These are phyloP conservation scores for Leccinum boreale DNA, from an alignment of 768 basidiomycete genomes.

Conservation along the genomic window DNA sequence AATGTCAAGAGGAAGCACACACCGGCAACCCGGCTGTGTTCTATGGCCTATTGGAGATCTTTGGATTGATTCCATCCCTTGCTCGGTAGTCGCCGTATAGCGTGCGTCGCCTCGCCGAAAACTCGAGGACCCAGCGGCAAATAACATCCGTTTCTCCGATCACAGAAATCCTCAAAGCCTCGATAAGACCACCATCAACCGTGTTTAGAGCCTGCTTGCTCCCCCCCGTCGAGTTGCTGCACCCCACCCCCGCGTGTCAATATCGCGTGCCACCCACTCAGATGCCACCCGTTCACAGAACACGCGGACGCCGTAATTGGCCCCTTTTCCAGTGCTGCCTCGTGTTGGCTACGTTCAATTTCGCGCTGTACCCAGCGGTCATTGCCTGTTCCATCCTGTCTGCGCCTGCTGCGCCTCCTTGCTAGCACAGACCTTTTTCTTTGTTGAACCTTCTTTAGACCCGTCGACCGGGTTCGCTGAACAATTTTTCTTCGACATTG, in stretches of 20 bases:
- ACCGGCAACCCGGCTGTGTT: background rate
- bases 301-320: slow-evolving; percentile 17
- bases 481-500: background rate
- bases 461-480: background rate
- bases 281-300: background rate
- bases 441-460: background rate
- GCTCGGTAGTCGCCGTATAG: background rate
- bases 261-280: slow-evolving; percentile 10
- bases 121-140: background rate
- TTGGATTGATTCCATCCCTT: background rate
- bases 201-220: background rate
- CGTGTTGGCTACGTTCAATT: slow-evolving; percentile 25
- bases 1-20: background rate
- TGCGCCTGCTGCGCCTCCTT: slow-evolving; percentile 23
- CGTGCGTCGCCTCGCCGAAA: background rate
- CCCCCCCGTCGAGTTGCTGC: background rate
- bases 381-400: slow-evolving; percentile 22
- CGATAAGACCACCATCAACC: background rate
- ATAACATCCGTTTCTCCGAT: background rate
- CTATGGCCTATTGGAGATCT: background rate
- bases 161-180: background rate
- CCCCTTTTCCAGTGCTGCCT: slow-evolving; percentile 31
- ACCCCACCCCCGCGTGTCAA: background rate
- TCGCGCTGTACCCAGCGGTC: slow-evolving; percentile 10
- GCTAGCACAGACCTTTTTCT: slow-evolving; percentile 1